Base-by-base conservation (phyloP, 371 early-diverging fungal species). In the Rhizopus sp. region DNA sequence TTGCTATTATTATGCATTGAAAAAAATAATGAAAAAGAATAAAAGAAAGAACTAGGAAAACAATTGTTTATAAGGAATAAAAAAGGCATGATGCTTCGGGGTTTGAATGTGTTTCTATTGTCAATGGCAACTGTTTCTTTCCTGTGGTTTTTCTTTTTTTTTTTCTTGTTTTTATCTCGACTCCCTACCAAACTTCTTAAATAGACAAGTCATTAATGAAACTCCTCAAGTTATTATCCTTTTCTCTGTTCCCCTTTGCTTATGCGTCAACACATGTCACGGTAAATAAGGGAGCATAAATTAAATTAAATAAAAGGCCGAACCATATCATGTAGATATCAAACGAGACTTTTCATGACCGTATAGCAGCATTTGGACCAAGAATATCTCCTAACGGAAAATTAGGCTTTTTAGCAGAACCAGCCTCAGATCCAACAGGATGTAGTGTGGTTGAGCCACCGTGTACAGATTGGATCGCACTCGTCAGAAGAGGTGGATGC, bases 401-500 rank as follows among this genome's bases (percentile, higher is more conserved):
- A 17, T 32, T 73, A 13, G 78, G 83, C 4, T 72, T 67, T 53
- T 65, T 83, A 35, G 65, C 79, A 40, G 76, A 70, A 46, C 69
- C 76, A 3, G 29, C 37, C 8, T 38, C 57, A 50, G 69, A 70
- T 45, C 65, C 65, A 34, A 62, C 57, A 4, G 77, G 77, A 3
- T 77, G 77, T 56, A 57, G 55, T 29, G 15, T 59, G 4, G 69
- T 72, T 7, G 60, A 67, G n/a, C 41, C 61, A n/a, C 73, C 70
- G 16, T 53, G 68, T 29, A 57, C 63, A 30, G 68, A 82, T 49
- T 92, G 92, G 92, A 84, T 93, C 10, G 90, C 93, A 10, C 67
- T 95, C 3, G 88, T 94, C 0, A 82, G 86, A 57, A 80, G 95
- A 46, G 95, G 95, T 13, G 78, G 81, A 7, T 95, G 95, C 65